Percentiles rank a stretch among this genome's conserved stretches.
phyloP scores from a whole-genome alignment of 371 early-diverging fungal genomes.

The Mucor indicus region DNA sequence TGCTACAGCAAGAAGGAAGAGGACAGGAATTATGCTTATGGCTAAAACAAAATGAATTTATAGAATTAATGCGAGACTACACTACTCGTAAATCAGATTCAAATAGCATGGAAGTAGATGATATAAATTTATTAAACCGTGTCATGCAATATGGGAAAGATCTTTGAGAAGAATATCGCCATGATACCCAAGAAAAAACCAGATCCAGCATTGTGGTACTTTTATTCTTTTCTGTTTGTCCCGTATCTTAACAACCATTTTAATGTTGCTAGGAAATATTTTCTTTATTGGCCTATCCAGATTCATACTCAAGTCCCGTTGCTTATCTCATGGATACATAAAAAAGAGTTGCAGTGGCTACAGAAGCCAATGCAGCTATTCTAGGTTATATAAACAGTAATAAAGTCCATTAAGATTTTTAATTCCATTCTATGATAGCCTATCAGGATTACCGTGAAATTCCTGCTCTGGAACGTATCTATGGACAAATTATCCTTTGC shows the following conservation, averaged over 20 bases:
- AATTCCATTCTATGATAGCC: too few species aligned
- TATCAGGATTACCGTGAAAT: slow-evolving; percentile 31
- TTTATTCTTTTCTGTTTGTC: background rate
- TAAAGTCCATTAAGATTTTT: too few species aligned
- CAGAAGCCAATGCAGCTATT: slow-evolving; percentile 70
- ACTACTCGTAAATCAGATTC: slow-evolving; percentile 48
- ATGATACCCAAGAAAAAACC: slow-evolving; percentile 32
- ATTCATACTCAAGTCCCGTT: slow-evolving; percentile 55
- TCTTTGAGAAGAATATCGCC: slow-evolving; percentile 66
- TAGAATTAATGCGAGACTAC: slow-evolving; percentile 72
- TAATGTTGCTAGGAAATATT: slow-evolving; percentile 64
- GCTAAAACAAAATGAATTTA: slow-evolving; percentile 80
- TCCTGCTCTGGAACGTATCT: slow-evolving; percentile 42
- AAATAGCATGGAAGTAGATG: too few species aligned
- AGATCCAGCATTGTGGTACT: slow-evolving; percentile 25
- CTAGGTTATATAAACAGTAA: too few species aligned
- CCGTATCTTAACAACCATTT: too few species aligned
- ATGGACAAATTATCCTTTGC: slow-evolving; percentile 33
- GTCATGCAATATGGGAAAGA: slow-evolving; percentile 71
- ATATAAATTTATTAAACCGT: slow-evolving; percentile 15
- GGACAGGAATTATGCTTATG: slow-evolving; percentile 62
- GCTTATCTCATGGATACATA: slow-evolving; percentile 48
- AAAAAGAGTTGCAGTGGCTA: slow-evolving; percentile 52
- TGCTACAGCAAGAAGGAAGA: slow-evolving; percentile 18
- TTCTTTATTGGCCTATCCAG: slow-evolving; percentile 77